Conservation (phyloP, 1,284 basidiomycete species). For the Cryptococcus deneoformans region DNA sequence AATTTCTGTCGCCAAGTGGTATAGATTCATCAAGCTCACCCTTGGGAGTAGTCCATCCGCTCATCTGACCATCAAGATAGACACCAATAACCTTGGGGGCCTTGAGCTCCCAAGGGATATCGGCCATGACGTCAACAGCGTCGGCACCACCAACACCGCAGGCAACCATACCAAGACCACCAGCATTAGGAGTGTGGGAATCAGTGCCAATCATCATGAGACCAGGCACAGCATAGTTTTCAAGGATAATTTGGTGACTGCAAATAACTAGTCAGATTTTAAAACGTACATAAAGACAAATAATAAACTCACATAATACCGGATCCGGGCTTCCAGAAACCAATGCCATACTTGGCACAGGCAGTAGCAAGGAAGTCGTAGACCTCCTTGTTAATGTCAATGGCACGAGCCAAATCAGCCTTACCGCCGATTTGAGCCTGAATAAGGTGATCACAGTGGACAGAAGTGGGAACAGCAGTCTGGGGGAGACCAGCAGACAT, state of each 20-base stretch:
- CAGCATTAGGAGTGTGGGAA: slow-evolving; percentile 97
- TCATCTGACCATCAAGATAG: slow-evolving; percentile 82
- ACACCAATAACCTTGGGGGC: slow-evolving; percentile 89
- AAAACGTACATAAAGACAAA: neutral
- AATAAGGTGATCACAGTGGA: slow-evolving; percentile 97
- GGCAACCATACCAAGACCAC: slow-evolving; percentile 95
- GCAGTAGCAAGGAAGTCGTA: slow-evolving; percentile 98
- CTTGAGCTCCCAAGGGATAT: slow-evolving; percentile 97
- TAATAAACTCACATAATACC: slow-evolving; percentile 58
- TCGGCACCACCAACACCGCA: slow-evolving; percentile 99
- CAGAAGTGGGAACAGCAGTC: slow-evolving; percentile 72
- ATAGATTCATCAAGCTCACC: slow-evolving; percentile 57
- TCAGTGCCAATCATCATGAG: slow-evolving; percentile 65
- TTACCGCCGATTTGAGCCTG: slow-evolving; percentile 60
- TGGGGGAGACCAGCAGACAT: slow-evolving; percentile 97
- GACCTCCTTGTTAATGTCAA: slow-evolving; percentile 90
- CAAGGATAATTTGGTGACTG: slow-evolving; percentile 91
- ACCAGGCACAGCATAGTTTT: slow-evolving; percentile 86
- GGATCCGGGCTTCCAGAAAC: slow-evolving; percentile 93
- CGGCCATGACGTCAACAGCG: slow-evolving; percentile 97
- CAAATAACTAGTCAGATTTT: neutral
- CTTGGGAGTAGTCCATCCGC: slow-evolving; percentile 86
- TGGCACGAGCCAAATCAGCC: slow-evolving; percentile 57
- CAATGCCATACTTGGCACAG: slow-evolving; percentile 80
- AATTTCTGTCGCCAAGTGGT: neutral